These are phyloP conservation scores for Fusarium coffeatum DNA, from an alignment of 2,329 filamentous ascomycete species.

Conservation along the genomic window DNA sequence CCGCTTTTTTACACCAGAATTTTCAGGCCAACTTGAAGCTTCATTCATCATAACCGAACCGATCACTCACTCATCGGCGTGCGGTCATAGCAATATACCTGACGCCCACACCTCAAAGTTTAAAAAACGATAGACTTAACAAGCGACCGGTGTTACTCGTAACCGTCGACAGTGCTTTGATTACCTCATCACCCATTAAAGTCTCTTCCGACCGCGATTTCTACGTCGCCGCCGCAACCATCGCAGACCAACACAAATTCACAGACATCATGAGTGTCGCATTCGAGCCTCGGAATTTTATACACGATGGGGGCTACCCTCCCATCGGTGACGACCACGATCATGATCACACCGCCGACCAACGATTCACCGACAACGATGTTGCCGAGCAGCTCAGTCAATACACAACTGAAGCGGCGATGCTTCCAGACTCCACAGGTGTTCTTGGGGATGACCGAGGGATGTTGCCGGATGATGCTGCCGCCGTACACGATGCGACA, in stretches of 20 bases:
- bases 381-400: constrained; percentile 58
- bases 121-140: not conserved
- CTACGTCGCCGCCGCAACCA: constrained; percentile 25
- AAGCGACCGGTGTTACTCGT: not conserved
- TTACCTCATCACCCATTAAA: constrained; percentile 28
- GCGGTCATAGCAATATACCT: constrained; percentile 18
- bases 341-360: constrained; percentile 55
- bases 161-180: not conserved
- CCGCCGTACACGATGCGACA: constrained; percentile 53
- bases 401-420: constrained; percentile 56
- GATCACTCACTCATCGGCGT: constrained; percentile 21
- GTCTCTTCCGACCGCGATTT: constrained; percentile 23
- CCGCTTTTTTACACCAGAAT: constrained; percentile 50
- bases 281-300: constrained; percentile 62
- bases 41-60: constrained; percentile 36
- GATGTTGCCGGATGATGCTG: constrained; percentile 55
- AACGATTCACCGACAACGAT: constrained; percentile 58
- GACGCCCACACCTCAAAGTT: not conserved
- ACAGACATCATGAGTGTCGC: constrained; percentile 61
- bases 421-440: constrained; percentile 54
- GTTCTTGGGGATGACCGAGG: constrained; percentile 52
- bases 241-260: constrained; percentile 20
- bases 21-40: constrained; percentile 50
- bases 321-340: constrained; percentile 60
- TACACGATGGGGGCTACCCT: constrained; percentile 61